These are phyloP conservation scores for Tephrocybe rancida DNA, from an alignment of 768 basidiomycete species.

Conservation along the genomic window DNA sequence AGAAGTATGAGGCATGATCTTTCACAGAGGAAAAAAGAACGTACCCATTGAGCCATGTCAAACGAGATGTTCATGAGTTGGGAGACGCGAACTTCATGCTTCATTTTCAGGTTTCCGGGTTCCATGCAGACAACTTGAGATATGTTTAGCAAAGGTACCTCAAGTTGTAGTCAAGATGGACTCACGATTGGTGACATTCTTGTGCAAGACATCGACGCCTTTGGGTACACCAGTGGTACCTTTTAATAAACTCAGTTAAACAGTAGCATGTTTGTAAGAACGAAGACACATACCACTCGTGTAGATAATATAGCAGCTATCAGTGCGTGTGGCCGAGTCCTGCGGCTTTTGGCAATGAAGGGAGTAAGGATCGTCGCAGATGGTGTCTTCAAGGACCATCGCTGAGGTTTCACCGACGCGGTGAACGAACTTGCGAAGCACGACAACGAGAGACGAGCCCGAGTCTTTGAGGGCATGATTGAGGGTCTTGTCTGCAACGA, in stretches of 20 bases:
- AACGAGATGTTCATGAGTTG: conserved; percentile 66
- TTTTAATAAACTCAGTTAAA: conserved; percentile 21
- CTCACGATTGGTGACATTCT: conserved; percentile 60
- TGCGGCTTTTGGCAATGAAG: conserved; percentile 36
- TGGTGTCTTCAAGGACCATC: conserved; percentile 26
- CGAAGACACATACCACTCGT: conserved; percentile 48
- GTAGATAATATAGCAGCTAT: conserved; percentile 61
- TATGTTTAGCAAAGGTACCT: not conserved
- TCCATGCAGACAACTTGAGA: conserved; percentile 35
- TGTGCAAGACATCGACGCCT: conserved; percentile 58
- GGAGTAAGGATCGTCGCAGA: conserved; percentile 25
- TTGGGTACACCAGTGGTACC: conserved; percentile 63
- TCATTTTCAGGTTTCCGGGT: conserved; percentile 60
- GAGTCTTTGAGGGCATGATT: conserved; percentile 52
- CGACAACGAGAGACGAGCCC: conserved; percentile 41
- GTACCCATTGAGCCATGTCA: conserved; percentile 66
- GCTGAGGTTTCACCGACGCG: conserved; percentile 20
- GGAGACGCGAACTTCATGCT: conserved; percentile 53
- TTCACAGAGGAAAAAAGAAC: not conserved
- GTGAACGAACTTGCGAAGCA: conserved; percentile 40
- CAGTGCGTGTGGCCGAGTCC: conserved; percentile 36
- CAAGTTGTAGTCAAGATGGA: conserved; percentile 19
- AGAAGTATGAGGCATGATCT: too few species aligned
- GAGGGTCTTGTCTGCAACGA: conserved; percentile 54
- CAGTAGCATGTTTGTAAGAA: not conserved